Percentiles rank a stretch among this genome's conserved stretches.
Evolutionary conservation across 2,329 filamentous ascomycete species (phyloP).

Genomic region (Penicillium decumbens): DNA sequence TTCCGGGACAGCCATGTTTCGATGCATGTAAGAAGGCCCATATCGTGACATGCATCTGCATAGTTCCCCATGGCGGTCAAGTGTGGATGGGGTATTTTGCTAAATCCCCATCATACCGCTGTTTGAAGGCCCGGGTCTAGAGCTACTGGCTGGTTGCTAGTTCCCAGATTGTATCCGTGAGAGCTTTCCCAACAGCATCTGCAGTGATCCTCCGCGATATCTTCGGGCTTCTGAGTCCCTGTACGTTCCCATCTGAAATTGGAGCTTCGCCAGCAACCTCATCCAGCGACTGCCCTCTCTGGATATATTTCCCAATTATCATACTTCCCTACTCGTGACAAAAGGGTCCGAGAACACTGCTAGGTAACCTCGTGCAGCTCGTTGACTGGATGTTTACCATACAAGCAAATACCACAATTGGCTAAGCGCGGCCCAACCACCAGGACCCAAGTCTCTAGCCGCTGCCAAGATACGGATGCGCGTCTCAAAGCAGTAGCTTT

Average conservation of each 20-base stretch:
- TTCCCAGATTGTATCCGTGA: background rate
- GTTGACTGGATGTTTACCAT: conserved; percentile 8
- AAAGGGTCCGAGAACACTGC: conserved; percentile 4
- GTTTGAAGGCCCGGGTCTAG: background rate
- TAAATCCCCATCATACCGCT: conserved; percentile 3
- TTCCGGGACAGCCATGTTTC: conserved; percentile 3
- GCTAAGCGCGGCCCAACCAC: conserved; percentile 18
- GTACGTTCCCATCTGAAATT: background rate
- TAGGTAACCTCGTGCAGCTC: conserved; percentile 14
- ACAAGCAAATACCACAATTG: conserved; percentile 10
- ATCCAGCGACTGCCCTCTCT: conserved; percentile 20
- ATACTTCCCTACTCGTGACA: background rate
- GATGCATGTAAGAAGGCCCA: conserved; percentile 2
- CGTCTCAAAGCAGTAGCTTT: conserved; percentile 9
- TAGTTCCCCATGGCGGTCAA: conserved; percentile 5
- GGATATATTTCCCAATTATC: conserved; percentile 5
- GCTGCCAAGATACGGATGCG: conserved; percentile 6
- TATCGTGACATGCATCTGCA: conserved; percentile 8
- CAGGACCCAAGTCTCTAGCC: conserved; percentile 12
- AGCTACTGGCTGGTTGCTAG: background rate
- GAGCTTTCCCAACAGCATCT: conserved; percentile 1
- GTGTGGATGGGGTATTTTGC: background rate
- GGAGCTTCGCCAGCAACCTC: background rate
- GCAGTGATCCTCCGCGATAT: conserved; percentile 9
- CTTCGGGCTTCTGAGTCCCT: background rate